A percentile compares a stretch with the other conserved stretches of the same genome.
These are phyloP conservation scores for Thecaphora thlaspeos DNA, from an alignment of 1,284 basidiomycete species.

Conservation along the genomic window DNA sequence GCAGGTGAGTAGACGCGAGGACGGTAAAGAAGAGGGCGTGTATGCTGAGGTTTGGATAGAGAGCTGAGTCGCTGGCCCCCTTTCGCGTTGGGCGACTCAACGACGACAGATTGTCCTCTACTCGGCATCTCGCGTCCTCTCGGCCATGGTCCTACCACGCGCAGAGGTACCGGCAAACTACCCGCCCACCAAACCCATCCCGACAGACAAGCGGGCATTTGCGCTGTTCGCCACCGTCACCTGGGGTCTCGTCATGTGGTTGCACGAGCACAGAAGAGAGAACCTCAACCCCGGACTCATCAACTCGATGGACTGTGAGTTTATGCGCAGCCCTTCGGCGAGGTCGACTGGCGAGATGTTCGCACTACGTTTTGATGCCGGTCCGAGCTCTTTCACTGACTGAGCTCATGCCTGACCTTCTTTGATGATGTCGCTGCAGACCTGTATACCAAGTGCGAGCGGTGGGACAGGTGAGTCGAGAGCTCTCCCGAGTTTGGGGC, in stretches of 20 bases:
- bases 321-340: not conserved
- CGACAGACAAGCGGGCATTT: slow-evolving; percentile 71
- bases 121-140: slow-evolving; percentile 47
- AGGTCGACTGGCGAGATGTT: too few relatives aligned
- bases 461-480: slow-evolving; percentile 47
- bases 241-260: slow-evolving; percentile 97
- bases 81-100: too few relatives aligned
- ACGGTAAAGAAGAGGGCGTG: too few relatives aligned
- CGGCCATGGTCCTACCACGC: slow-evolving; percentile 49
- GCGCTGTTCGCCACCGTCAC: slow-evolving; percentile 82
- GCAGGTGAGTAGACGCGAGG: slow-evolving; percentile 69
- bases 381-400: not conserved
- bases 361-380: too few relatives aligned
- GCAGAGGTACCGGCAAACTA: slow-evolving; percentile 41
- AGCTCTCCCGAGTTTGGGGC: not conserved
- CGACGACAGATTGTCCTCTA: slow-evolving; percentile 84
- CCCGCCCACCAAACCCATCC: slow-evolving; percentile 49
- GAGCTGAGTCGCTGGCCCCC: too few relatives aligned
- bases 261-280: slow-evolving; percentile 81
- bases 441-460: slow-evolving; percentile 55
- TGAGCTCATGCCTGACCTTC: not conserved
- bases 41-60: too few relatives aligned
- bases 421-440: too few relatives aligned
- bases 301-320: slow-evolving; percentile 61
- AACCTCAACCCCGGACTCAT: slow-evolving; percentile 87